Evolutionary conservation across 805 yeast species (phyloP).

Genomic region (Metschnikowia vanudenii): DNA sequence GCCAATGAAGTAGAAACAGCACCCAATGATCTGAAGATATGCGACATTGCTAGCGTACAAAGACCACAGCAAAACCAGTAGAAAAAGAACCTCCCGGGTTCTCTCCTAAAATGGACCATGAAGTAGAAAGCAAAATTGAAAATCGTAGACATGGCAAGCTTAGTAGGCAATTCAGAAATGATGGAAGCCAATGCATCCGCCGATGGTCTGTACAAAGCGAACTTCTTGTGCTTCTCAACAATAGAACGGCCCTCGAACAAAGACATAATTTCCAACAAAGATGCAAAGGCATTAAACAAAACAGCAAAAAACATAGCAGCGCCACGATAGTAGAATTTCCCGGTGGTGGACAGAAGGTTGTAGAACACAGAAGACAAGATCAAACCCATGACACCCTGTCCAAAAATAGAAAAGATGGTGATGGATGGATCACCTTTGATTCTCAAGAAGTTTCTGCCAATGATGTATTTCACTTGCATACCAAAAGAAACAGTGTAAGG

Average conservation of each 20-base stretch:
- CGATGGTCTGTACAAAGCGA: slow-evolving; percentile 70
- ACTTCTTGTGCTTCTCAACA: slow-evolving; percentile 67
- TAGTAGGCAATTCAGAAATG: slow-evolving; percentile 62
- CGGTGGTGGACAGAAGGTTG: slow-evolving; percentile 48
- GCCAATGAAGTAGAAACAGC: slow-evolving; percentile 41
- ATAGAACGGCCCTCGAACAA: slow-evolving; percentile 63
- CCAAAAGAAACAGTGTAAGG: slow-evolving; percentile 36
- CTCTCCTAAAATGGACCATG: slow-evolving; percentile 35
- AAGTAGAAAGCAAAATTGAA: slow-evolving; percentile 34
- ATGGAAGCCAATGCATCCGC: slow-evolving; percentile 68
- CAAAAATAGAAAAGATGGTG: slow-evolving; percentile 49
- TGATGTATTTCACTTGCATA: slow-evolving; percentile 43
- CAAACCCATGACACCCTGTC: slow-evolving; percentile 56
- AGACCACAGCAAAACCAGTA: slow-evolving; percentile 31
- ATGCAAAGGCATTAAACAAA: slow-evolving; percentile 58
- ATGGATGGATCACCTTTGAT: slow-evolving; percentile 57
- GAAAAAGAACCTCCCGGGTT: slow-evolving; percentile 38
- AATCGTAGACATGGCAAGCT: slow-evolving; percentile 34
- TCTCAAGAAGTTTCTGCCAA: slow-evolving; percentile 53
- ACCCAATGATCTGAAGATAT: slow-evolving; percentile 42
- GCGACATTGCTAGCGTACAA: slow-evolving; percentile 34
- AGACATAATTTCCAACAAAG: slow-evolving; percentile 58
- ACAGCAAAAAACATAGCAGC: slow-evolving; percentile 62
- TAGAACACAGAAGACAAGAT: slow-evolving; percentile 61
- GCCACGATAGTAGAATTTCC: slow-evolving; percentile 61